Percentiles rank a stretch among this genome's conserved stretches.
Conservation (phyloP, 768 basidiomycete genomes). For the Lentinula boryana region DNA sequence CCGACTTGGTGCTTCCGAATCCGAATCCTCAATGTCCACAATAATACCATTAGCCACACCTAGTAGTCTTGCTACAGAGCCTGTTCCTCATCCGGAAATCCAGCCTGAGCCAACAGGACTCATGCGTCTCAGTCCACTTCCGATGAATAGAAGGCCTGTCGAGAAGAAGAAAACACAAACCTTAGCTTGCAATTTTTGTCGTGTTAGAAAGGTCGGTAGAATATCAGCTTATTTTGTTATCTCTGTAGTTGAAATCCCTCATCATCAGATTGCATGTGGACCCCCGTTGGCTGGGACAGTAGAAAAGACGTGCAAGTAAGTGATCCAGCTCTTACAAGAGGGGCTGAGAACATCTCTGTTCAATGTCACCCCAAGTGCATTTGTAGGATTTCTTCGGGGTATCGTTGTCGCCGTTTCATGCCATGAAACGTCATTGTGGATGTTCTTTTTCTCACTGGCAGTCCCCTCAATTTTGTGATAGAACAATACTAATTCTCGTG, state of each 20-base stretch:
- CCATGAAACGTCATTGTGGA: background rate
- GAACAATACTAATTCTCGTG: background rate
- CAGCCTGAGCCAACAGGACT: background rate
- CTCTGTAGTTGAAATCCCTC: background rate
- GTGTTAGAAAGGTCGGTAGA: constrained; percentile 37
- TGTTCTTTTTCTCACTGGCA: background rate
- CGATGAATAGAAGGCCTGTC: constrained; percentile 2
- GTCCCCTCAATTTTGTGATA: background rate
- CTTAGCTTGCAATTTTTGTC: constrained; percentile 41
- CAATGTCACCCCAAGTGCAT: background rate
- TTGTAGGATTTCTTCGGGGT: background rate
- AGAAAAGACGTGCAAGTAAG: constrained; percentile 64
- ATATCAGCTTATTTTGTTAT: background rate
- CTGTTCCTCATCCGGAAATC: background rate
- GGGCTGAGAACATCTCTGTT: background rate
- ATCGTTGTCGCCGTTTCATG: background rate
- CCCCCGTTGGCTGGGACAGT: constrained; percentile 46
- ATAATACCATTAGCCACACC: background rate
- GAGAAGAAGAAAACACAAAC: constrained; percentile 18
- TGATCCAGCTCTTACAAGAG: constrained; percentile 8
- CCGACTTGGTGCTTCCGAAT: background rate
- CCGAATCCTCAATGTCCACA: background rate
- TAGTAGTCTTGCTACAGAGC: background rate
- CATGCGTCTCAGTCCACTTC: constrained; percentile 9
- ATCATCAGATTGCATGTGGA: constrained; percentile 54